Evolutionary conservation across 129 eudicot genomes (phyloP), one percentile per base, ranked within the genome.

Genomic region (Tagetes patula): DNA sequence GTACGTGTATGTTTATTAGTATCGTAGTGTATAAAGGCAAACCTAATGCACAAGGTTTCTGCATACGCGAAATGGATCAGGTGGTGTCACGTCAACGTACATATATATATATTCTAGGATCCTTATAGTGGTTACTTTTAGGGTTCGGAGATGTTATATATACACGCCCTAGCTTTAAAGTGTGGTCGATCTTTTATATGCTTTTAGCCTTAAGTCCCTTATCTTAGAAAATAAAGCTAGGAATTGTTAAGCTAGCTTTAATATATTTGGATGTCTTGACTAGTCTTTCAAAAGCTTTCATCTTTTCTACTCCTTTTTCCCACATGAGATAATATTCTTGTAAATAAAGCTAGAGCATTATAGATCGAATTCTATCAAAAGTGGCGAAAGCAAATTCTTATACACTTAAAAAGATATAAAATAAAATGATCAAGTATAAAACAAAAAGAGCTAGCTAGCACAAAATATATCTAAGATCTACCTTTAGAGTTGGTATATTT

Each of bases 401-500:
- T 49, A 49, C 20, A 30, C 56, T 30, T 61, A 42, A 53, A 45
- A 63, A 63, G 10, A 40, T 7, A 40, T 50, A 11, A 52, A 50
- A 52, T 36, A 12, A 0, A 8, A 60, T 50, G 27, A 20, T 70
- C 32, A 78, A 41, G 59, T 70, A 62, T 70, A 14, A 30, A 71
- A 56, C 55, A 45, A 76, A 68, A 69, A 50, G 33, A 71, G 52
- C 27, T 20, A 20, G 27, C 27, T 20, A 20, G 27, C 27, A 20
- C 40, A 52, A 46, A 49, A 61, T 50, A 14, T 49, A 49, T 67
- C 30, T 75, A 67, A 32, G 12, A 65, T 74, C 76, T 83, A 92
- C 98, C 98, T 93, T 87, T 79, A 80, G 85, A 81, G 88, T 85
- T 76, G 85, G 83, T 60, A 82, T 76, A 64, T 89, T 79, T 70